Base-by-base conservation (phyloP, 2,329 filamentous ascomycete species). In the Conoideocrella luteorostrata region DNA sequence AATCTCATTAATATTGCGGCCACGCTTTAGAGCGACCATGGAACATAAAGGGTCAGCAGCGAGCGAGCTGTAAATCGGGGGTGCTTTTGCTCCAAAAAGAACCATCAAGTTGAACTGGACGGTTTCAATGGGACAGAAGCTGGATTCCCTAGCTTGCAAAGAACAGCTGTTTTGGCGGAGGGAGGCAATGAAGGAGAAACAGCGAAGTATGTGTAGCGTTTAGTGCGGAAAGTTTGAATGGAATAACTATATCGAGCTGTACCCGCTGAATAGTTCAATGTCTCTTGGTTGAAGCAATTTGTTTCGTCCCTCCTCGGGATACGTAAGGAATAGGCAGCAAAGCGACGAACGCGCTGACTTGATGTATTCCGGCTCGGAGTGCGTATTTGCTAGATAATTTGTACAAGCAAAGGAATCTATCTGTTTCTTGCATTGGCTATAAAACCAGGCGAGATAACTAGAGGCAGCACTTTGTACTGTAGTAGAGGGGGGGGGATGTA, bases 1-100 rank as follows among this genome's bases (percentile, higher is more conserved):
- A 55, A 60, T 64, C 55, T 64, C 59, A 54, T 58, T 64, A 63
- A 63, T 64, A 53, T 52, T 54, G 43, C 39, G 37, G 43, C 32
- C 47, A 46, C 37, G 45, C 13, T 42, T 39, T 33, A 35, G 22
- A 24, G 22, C 41, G 44, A 41, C 32, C 11, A 44, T 33, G 36
- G 23, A 26, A 26, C 17, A 41, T 26, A 44, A 33, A 44, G 24
- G 13, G 22, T 18, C 15, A 20, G 20, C 20, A 22, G 24, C 24
- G 24, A 18, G 36, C 29, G 32, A n/a, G 7, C 39, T 34, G 23
- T n/a, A 13, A 21, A 36, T 10, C 12, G n/a, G 13, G 18, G 7
- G 17, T 30, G 30, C 23, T n/a, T n/a, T n/a, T n/a, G n/a, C n/a
- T n/a, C 17, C 21, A n/a, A 26, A 28, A 39, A 6, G 28, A 28